Evolutionary conservation across 1,139 yeast species (phyloP), one percentile per base, ranked within the genome.

Genomic region (Suhomyces maxii): DNA sequence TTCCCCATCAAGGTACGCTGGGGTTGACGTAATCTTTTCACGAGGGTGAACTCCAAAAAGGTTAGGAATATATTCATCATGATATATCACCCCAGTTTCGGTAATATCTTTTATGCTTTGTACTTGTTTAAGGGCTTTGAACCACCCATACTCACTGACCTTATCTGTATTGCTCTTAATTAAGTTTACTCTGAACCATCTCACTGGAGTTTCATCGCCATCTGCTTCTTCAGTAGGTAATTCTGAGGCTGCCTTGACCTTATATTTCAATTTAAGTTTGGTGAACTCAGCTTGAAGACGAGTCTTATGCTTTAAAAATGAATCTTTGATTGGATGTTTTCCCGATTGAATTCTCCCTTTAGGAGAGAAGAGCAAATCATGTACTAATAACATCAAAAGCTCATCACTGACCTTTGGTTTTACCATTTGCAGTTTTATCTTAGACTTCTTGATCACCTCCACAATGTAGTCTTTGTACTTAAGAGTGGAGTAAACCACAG

Each of bases 291-390:
- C 93, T 53, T 81, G 83, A 40, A 93, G 69, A 54, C 98, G 71
- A 0, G 96, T 84, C 66, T 86, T 88, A 62, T 89, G 86, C 49
- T 81, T 76, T 45, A 93, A 69, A 12, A 93, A 76, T 7, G 89
- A 87, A 42, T 88, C 95, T 60, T 93, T 93, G 49, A 89, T 76
- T 0, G 93, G 89, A 51, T 87, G 91, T 57, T 90, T 90, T 7
- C 95, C 95, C 76, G 90, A 86, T 60, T 89, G 95, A 48, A 93
- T 87, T 51, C 97, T 71, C 8, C 96, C 96, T 30, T 82, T 76
- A 51, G 83, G 78, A 6, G 95, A 80, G 50, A 93, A 77, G 7
- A 93, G 65, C 48, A 90, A 69, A 67, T 93, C 99, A 61, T 93
- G 95, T 1, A 86, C 84, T 65, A 93, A 68, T 13, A 93, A 68